phyloP scores from a whole-genome alignment of 75 land plant species.

The Larix kaempferi region DNA sequence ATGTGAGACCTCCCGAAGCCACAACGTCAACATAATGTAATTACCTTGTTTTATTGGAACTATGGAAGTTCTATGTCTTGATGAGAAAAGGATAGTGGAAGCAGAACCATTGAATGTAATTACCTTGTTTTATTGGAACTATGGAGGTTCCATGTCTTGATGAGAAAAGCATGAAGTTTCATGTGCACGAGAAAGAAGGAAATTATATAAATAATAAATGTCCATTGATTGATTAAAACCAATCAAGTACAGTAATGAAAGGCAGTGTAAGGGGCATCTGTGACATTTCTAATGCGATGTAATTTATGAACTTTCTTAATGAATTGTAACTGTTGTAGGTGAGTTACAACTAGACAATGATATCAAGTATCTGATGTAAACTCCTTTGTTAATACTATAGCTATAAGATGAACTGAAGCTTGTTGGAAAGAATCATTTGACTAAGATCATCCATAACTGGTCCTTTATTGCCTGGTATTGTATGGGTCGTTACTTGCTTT shows the following conservation, averaged over 20 bases:
- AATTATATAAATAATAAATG: not conserved
- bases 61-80: no score
- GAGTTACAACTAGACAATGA: not conserved
- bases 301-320: not conserved
- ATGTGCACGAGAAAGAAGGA: not conserved
- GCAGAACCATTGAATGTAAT: not conserved
- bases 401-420: not conserved
- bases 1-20: no score
- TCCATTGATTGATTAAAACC: not conserved
- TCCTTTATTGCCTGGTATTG: not conserved
- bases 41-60: no score
- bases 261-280: not conserved
- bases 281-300: no score
- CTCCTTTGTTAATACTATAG: not conserved
- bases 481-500: not conserved
- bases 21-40: no score
- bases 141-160: no score
- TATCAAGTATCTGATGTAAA: not conserved
- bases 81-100: not conserved
- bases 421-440: not conserved
- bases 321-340: not conserved
- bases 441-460: not conserved
- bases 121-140: no score
- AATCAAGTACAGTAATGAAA: not conserved
- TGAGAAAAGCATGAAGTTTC: no score